Base-by-base conservation (phyloP, 371 early-diverging fungal species). In the Haplosporangium sp. region DNA sequence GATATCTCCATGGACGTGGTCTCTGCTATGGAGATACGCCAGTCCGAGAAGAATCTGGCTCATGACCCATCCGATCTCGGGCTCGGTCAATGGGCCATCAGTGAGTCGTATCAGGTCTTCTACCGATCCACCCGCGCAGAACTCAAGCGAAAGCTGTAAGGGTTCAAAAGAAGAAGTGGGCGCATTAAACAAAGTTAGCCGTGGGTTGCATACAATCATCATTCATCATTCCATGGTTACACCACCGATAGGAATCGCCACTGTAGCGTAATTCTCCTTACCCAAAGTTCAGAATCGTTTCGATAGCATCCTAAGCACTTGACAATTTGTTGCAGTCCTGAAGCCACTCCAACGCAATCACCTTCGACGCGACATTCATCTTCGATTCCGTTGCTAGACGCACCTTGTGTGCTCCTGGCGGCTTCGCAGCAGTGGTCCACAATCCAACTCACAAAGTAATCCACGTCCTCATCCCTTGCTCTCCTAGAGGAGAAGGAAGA, bases 1-100 rank as follows among this genome's bases (percentile, higher is more conserved):
- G 67, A 95, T 91, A 59, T 95, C 95, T 47, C 95, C 82, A 72
- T 95, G 95, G 61, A 95, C 91, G 46, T 94, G 84, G 0, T 83
- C 84, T 23, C 86, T 83, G 45, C 72, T 84, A 68, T 95, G 95
- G 61, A 95, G 82, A 69, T 91, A 93, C 18, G 86, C 85, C 36
- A 95, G 71, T 12, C 88, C 90, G 21, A 79, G 79, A n/a, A 90
- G 68, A 23, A 88, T 82, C 45, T 90, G 89, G 61, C 86, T 84
- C 48, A 90, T 81, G 47, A 91, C 82, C 52, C 84, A 80, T 0
- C 84, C 87, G 61, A 91, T 90, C 46, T 87, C 86, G 29, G 85
- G 82, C 53, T 91, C 91, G 9, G 77, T 83, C 48, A 91, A 68
- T 1, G 89, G 60, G 0, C 74, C 67, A 59, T 73, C 81, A 3